Base-by-base conservation (phyloP, 768 basidiomycete species). In the Mycena filopes region DNA sequence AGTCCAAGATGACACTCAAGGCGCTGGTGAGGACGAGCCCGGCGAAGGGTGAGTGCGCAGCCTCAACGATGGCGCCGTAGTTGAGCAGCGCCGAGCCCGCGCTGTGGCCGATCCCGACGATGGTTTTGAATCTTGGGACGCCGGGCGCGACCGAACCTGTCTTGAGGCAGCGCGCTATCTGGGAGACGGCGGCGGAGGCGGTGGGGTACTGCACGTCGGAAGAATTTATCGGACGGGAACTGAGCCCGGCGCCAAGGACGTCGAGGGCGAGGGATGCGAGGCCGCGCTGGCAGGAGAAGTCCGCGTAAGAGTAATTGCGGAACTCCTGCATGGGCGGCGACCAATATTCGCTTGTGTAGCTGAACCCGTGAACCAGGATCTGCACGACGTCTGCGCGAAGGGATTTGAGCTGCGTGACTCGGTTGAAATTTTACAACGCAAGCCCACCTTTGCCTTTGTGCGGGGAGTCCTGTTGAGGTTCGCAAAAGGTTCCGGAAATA, bases 241-340 rank as follows among this genome's bases (percentile, higher is more conserved):
- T 60, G 26, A 60, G 15, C 25, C 58, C 51, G 63, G 65, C 69
- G 66, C 21, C 47, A 9, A 49, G 16, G 16, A 16, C 25, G 23
- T 49, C 47, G 50, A 29, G 41, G 11, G 33, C 36, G 25, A 25
- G 43, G 25, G 55, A 18, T 59, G 57, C 10, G 43, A 16, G 21
- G 50, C 29, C 38, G 53, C 54, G 46, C 23, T 28, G 26, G 26
- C 47, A 49, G 26, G 47, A 28, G 47, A 49, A 29, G 13, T 25
- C 47, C 26, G 47, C 29, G 29, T 49, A 49, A 26, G 47, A 49
- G 47, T 49, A 49, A 26, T 49, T 49, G n/a, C 26, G 47, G 47
- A 49, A 49, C 29, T 49, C 47, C 47, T 49, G 26, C 16, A 31
- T 25, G 9, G 31, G 51, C 21, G 31, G 28, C 5, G 31, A 53